These are phyloP conservation scores for Spathaspora hagerdaliae DNA, from an alignment of 805 yeast genomes.

Conservation along the genomic window DNA sequence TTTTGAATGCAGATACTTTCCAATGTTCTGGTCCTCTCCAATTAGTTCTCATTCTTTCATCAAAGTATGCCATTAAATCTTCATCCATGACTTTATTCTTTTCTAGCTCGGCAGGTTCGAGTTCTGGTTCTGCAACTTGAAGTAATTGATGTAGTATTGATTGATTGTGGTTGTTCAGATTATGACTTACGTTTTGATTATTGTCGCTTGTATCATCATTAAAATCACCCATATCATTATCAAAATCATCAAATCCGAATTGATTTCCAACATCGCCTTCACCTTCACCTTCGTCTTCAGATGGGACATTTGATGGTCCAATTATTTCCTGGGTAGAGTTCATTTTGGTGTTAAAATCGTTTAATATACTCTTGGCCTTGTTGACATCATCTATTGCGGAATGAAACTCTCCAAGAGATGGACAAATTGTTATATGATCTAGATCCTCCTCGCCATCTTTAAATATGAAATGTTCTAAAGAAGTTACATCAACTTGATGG, in stretches of 20 bases:
- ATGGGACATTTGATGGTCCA: not conserved
- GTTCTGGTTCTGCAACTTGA: slow-evolving; percentile 6
- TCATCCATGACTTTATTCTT: slow-evolving; percentile 40
- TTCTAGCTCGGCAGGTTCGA: slow-evolving; percentile 5
- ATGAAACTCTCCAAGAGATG: slow-evolving; percentile 62
- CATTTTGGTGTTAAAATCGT: slow-evolving; percentile 35
- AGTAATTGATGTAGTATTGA: slow-evolving; percentile 8
- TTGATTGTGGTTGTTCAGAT: slow-evolving; percentile 2
- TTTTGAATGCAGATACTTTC: slow-evolving; percentile 67
- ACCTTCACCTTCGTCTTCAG: slow-evolving; percentile 7
- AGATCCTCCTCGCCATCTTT: slow-evolving; percentile 15
- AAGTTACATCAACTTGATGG: slow-evolving; percentile 17
- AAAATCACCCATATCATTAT: slow-evolving; percentile 16
- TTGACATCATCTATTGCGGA: slow-evolving; percentile 45
- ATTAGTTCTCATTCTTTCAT: slow-evolving; percentile 59
- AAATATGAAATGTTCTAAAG: slow-evolving; percentile 18
- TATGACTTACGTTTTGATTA: not conserved
- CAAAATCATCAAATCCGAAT: slow-evolving; percentile 14
- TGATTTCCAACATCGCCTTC: not conserved
- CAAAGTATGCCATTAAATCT: slow-evolving; percentile 78
- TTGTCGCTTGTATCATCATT: slow-evolving; percentile 11
- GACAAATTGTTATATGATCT: slow-evolving; percentile 51
- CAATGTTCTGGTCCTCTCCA: slow-evolving; percentile 95
- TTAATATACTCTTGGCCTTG: slow-evolving; percentile 45
- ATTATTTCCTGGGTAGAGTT: not conserved